Evolutionary conservation across 805 yeast genomes (phyloP).

Genomic region (Saccharomycopsis olivae): DNA sequence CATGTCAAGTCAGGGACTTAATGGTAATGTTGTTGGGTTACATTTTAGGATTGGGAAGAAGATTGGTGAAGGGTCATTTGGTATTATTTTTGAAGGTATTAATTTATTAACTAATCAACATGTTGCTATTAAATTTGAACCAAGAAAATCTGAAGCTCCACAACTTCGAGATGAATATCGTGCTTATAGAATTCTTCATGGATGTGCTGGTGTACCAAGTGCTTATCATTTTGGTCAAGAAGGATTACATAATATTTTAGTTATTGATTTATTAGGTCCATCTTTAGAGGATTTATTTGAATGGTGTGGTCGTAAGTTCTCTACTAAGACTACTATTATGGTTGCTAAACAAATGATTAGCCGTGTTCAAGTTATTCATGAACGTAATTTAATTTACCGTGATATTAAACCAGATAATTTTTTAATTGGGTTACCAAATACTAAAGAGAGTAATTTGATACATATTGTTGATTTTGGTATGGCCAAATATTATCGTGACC

Average conservation of each 20-base stretch:
- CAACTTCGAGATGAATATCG: slow-evolving; percentile 74
- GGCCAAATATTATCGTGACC: slow-evolving; percentile 80
- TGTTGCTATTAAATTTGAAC: slow-evolving; percentile 76
- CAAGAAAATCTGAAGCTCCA: slow-evolving; percentile 74
- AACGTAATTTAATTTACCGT: slow-evolving; percentile 65
- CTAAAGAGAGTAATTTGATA: slow-evolving; percentile 52
- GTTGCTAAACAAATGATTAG: slow-evolving; percentile 71
- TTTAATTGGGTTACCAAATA: slow-evolving; percentile 53
- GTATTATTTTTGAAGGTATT: slow-evolving; percentile 73
- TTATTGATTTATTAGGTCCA: slow-evolving; percentile 70
- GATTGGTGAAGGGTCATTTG: slow-evolving; percentile 84
- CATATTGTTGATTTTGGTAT: slow-evolving; percentile 77
- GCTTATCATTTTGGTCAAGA: slow-evolving; percentile 82
- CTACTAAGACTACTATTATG: slow-evolving; percentile 62
- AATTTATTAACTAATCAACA: slow-evolving; percentile 48
- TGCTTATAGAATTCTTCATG: slow-evolving; percentile 62
- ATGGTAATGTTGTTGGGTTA: slow-evolving; percentile 32
- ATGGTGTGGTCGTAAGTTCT: slow-evolving; percentile 75
- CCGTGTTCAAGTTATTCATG: slow-evolving; percentile 63
- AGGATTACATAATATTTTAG: slow-evolving; percentile 68
- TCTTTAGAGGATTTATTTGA: slow-evolving; percentile 76
- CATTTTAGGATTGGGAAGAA: slow-evolving; percentile 77
- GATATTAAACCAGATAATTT: slow-evolving; percentile 83
- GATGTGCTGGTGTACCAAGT: slow-evolving; percentile 66
- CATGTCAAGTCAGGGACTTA: slow-evolving; percentile 12